Evolutionary conservation across 805 yeast species (phyloP).

Genomic region (Blastobotrys robertii): DNA sequence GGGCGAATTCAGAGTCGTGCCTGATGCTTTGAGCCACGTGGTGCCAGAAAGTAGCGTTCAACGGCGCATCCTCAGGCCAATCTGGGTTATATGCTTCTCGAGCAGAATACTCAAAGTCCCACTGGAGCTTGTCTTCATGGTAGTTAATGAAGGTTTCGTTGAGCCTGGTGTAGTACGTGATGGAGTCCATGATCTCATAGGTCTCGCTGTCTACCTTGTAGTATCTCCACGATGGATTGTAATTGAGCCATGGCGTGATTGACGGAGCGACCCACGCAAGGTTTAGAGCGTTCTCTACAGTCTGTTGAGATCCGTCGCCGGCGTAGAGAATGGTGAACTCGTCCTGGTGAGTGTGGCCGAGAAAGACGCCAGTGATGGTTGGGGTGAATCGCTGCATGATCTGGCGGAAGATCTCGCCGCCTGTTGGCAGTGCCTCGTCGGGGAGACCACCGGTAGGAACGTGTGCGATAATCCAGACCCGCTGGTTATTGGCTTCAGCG

Average conservation of each 20-base stretch:
- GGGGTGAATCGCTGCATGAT: conserved; percentile 61
- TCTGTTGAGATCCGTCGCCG: conserved; percentile 33
- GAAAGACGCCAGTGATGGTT: conserved; percentile 59
- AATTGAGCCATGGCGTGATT: conserved; percentile 48
- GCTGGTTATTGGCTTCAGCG: conserved; percentile 45
- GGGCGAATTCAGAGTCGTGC: conserved; percentile 36
- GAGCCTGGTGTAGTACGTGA: conserved; percentile 48
- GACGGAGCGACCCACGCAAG: conserved; percentile 61
- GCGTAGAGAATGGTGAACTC: conserved; percentile 53
- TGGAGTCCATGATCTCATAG: conserved; percentile 50
- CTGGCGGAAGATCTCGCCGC: conserved; percentile 44
- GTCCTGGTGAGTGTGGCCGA: conserved; percentile 64
- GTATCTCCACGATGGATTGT: conserved; percentile 66
- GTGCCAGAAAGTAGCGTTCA: conserved; percentile 60
- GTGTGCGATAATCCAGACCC: conserved; percentile 69
- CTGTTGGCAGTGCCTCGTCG: conserved; percentile 54
- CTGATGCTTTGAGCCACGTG: conserved; percentile 39
- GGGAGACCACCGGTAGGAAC: conserved; percentile 44
- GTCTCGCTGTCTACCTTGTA: conserved; percentile 55
- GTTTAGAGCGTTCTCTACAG: conserved; percentile 37
- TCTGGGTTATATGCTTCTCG: conserved; percentile 46
- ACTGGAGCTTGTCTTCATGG: conserved; percentile 37
- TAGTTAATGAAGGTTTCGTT: conserved; percentile 37
- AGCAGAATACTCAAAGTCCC: conserved; percentile 59
- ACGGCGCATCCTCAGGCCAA: conserved; percentile 53